Conservation (phyloP, 805 yeast species). For the Ogataea salicorniae region DNA sequence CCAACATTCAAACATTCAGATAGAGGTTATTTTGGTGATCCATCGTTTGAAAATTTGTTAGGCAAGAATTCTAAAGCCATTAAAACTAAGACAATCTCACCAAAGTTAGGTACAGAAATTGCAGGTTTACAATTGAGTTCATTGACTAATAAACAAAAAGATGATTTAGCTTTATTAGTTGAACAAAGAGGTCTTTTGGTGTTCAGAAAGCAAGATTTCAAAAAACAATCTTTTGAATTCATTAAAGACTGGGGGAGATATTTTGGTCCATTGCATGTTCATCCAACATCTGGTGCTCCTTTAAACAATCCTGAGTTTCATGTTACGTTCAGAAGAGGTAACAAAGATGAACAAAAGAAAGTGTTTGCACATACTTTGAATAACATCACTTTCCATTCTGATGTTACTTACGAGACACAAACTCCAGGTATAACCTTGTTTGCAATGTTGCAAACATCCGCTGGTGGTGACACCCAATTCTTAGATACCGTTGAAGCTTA, state of each 20-base stretch:
- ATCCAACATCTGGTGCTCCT: constrained; percentile 72
- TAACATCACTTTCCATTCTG: constrained; percentile 61
- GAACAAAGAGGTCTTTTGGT: constrained; percentile 69
- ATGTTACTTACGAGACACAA: constrained; percentile 67
- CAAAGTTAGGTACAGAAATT: constrained; percentile 66
- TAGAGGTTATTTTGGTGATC: constrained; percentile 65
- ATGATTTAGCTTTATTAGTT: constrained; percentile 63
- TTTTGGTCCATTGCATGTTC: constrained; percentile 69
- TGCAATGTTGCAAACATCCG: constrained; percentile 45
- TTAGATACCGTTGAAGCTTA: constrained; percentile 70
- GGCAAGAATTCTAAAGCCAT: constrained; percentile 17
- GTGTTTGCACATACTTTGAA: constrained; percentile 33
- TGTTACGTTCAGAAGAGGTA: constrained; percentile 50
- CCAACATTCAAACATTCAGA: constrained; percentile 54
- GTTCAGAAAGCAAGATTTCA: constrained; percentile 63
- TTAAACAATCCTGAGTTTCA: constrained; percentile 54
- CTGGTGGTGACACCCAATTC: constrained; percentile 80
- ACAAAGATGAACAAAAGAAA: constrained; percentile 33
- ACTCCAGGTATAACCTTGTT: constrained; percentile 71
- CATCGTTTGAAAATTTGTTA: constrained; percentile 46
- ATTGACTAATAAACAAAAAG: constrained; percentile 49
- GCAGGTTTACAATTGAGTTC: constrained; percentile 54
- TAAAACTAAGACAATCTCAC: constrained; percentile 44
- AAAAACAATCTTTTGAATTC: constrained; percentile 45
- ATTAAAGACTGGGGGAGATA: constrained; percentile 50